These are phyloP conservation scores for Rhizopogon roseolus DNA, from an alignment of 768 basidiomycete genomes.

Conservation along the genomic window DNA sequence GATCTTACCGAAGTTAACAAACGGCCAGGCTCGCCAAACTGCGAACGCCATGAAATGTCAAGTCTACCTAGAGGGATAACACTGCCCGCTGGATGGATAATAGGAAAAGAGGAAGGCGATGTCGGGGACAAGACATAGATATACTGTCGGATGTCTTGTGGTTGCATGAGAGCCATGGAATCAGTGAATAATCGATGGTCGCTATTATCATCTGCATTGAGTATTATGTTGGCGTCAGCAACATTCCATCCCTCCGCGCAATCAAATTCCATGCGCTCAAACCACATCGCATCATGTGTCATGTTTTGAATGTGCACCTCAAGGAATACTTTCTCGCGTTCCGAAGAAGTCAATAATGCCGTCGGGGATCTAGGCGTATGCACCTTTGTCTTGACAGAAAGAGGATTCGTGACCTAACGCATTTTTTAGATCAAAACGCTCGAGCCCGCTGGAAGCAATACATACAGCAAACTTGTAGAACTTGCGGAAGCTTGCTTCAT, in stretches of 20 bases:
- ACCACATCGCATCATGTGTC: slow-evolving; percentile 70
- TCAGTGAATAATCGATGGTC: slow-evolving; percentile 50
- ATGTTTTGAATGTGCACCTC: slow-evolving; percentile 92
- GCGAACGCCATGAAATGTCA: slow-evolving; percentile 85
- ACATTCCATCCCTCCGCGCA: slow-evolving; percentile 63
- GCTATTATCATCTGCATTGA: slow-evolving; percentile 14
- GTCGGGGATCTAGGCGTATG: slow-evolving; percentile 72
- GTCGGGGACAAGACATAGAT: slow-evolving; percentile 74
- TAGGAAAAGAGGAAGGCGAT: slow-evolving; percentile 36
- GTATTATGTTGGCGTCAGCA: slow-evolving; percentile 46
- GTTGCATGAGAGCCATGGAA: slow-evolving; percentile 67
- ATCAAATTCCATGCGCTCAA: slow-evolving; percentile 79
- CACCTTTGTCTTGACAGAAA: slow-evolving; percentile 94
- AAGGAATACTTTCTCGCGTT: slow-evolving; percentile 82
- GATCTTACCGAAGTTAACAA: slow-evolving; percentile 70
- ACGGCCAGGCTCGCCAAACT: slow-evolving; percentile 81
- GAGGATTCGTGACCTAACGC: slow-evolving; percentile 81
- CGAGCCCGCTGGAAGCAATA: slow-evolving; percentile 5
- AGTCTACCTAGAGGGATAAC: slow-evolving; percentile 79
- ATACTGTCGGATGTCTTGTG: slow-evolving; percentile 84
- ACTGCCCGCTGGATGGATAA: slow-evolving; percentile 57
- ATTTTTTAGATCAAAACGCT: not conserved
- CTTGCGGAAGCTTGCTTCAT: slow-evolving; percentile 56
- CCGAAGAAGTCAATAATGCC: slow-evolving; percentile 53
- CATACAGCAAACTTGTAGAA: slow-evolving; percentile 85